Percentiles rank a stretch among this genome's conserved stretches.
Conservation (phyloP, 805 yeast genomes). For the Yarrowia porcina region DNA sequence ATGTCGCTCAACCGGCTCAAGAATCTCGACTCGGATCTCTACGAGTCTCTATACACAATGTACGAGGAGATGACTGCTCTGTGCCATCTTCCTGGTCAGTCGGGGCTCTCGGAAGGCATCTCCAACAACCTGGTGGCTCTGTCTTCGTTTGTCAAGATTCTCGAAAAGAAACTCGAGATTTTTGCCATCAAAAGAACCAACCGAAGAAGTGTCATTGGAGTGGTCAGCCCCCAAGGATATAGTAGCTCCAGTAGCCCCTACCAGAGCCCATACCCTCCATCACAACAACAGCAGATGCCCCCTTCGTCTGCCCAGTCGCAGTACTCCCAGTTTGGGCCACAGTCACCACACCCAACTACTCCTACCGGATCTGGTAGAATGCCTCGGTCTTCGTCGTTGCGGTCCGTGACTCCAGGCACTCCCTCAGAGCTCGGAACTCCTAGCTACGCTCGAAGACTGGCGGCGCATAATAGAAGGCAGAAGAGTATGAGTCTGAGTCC, state of each 20-base stretch:
- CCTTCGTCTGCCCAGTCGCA: neutral
- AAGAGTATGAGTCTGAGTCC: conserved; percentile 20
- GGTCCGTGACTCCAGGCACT: neutral
- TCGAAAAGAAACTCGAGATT: conserved; percentile 15
- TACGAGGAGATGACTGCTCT: conserved; percentile 16
- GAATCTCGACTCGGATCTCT: neutral
- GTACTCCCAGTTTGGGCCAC: neutral
- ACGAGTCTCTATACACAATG: conserved; percentile 1
- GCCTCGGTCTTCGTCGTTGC: conserved; percentile 5
- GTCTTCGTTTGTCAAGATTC: conserved; percentile 8
- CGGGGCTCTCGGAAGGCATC: neutral
- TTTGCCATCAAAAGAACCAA: neutral
- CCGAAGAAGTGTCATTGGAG: conserved; percentile 9
- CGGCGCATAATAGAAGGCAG: conserved; percentile 15
- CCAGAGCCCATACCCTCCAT: conserved; percentile 2
- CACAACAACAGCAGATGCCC: neutral
- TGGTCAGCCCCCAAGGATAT: neutral
- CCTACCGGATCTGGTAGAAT: no score
- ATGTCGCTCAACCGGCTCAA: conserved; percentile 9
- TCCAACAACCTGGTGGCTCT: conserved; percentile 19
- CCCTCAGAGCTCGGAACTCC: conserved; percentile 16
- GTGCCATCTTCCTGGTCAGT: neutral
- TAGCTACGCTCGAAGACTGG: conserved; percentile 2
- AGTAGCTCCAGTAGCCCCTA: neutral
- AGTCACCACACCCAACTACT: neutral